A percentile compares a stretch with the other conserved stretches of the same genome.
Conservation (phyloP, 257 asterid genomes). For the Lantana camara region DNA sequence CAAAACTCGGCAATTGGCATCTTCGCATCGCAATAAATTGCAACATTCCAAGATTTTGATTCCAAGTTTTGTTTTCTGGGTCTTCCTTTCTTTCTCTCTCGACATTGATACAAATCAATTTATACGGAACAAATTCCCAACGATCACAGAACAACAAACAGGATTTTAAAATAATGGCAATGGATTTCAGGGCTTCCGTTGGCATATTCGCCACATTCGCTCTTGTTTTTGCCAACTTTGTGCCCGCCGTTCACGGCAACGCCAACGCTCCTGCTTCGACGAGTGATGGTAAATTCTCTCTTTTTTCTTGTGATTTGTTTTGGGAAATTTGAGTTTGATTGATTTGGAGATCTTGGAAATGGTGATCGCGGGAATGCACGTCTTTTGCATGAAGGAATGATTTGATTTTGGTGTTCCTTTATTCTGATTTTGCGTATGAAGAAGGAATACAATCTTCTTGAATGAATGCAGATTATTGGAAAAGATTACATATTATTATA, state of each 20-base stretch:
- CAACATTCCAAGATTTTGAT: background rate
- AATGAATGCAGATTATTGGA: background rate
- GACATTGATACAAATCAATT: background rate
- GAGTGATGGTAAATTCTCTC: conserved; percentile 42
- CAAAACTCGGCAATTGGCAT: background rate
- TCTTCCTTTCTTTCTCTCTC: conserved; percentile 1
- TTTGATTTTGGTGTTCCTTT: conserved; percentile 4
- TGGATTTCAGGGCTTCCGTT: conserved; percentile 21
- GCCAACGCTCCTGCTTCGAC: conserved; percentile 55
- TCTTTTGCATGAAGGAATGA: background rate
- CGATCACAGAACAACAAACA: conserved; percentile 18
- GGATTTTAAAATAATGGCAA: conserved; percentile 30
- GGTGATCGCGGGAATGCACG: background rate
- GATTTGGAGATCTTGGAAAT: background rate
- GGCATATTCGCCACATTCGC: conserved; percentile 32
- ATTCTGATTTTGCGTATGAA: background rate
- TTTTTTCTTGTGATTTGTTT: background rate
- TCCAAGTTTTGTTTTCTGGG: background rate
- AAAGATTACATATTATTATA: no score
- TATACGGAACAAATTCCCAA: background rate
- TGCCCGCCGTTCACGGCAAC: conserved; percentile 37
- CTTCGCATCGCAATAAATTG: background rate
- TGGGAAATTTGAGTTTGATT: background rate
- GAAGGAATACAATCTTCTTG: background rate
- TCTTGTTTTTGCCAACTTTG: conserved; percentile 35